Conservation (phyloP, 2,329 filamentous ascomycete genomes). For the Cordyceps cicadae region DNA sequence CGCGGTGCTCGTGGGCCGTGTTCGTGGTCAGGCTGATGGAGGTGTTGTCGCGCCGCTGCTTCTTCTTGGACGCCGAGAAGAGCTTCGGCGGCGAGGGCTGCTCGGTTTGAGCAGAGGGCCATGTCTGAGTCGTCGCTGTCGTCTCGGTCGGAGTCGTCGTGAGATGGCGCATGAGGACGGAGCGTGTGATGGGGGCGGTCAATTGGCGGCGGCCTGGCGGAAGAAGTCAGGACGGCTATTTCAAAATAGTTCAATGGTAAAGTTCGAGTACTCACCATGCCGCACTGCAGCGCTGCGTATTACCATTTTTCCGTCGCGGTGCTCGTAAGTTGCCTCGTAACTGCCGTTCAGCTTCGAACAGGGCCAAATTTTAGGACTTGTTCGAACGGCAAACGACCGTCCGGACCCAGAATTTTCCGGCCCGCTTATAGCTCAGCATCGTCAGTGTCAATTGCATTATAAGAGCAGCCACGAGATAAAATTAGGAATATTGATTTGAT, state of each 20-base stretch:
- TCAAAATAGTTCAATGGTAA: not conserved
- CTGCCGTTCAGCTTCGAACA: not conserved
- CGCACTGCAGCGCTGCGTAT: conserved; percentile 45
- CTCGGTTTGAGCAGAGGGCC: conserved; percentile 15
- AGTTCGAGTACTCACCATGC: conserved; percentile 37
- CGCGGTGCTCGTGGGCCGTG: conserved; percentile 9
- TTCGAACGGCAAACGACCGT: not conserved
- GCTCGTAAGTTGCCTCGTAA: not conserved
- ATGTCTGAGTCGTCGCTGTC: conserved; percentile 13
- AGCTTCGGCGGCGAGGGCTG: conserved; percentile 18
- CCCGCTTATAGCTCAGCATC: not conserved
- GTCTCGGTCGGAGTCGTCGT: conserved; percentile 20
- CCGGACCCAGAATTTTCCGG: conserved; percentile 14
- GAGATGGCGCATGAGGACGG: conserved; percentile 24
- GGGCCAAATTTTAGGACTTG: conserved; percentile 11
- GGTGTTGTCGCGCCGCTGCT: conserved; percentile 25
- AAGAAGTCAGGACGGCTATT: conserved; percentile 5
- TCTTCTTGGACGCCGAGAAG: conserved; percentile 22
- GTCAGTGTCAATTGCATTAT: too few relatives aligned
- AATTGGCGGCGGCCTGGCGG: conserved; percentile 44
- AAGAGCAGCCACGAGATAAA: not conserved
- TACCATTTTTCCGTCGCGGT: conserved; percentile 38
- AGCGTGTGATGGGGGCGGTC: conserved; percentile 33
- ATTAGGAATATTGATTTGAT: not conserved
- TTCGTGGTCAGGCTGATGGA: conserved; percentile 28